Evolutionary conservation across 2,329 filamentous ascomycete genomes (phyloP).

Genomic region (Fusarium euwallaceae): DNA sequence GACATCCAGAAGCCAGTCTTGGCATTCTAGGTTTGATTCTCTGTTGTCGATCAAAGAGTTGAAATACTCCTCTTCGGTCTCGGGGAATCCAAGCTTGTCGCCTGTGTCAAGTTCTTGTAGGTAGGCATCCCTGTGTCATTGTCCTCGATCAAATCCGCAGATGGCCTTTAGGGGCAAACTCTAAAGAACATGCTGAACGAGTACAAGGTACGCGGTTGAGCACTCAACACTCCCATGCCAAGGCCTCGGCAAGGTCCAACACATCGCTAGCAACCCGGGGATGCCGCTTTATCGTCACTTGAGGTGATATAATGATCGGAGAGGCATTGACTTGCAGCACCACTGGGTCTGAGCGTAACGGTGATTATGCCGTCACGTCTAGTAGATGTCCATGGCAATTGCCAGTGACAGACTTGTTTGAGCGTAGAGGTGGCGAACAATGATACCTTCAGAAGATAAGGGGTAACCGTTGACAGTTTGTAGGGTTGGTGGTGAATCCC

Average conservation of each 20-base stretch:
- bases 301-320: background rate
- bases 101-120: background rate
- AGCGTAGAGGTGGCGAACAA: background rate
- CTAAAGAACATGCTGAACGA: background rate
- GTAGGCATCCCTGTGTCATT: background rate
- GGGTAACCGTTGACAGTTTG: background rate
- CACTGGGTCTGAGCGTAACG: background rate
- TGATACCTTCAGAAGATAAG: background rate
- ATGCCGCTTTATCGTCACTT: background rate
- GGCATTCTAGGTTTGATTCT: constrained; percentile 1
- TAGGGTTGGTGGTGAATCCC: background rate
- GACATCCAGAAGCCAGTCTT: constrained; percentile 11
- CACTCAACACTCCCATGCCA: background rate
- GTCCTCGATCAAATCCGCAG: background rate
- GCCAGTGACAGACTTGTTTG: background rate
- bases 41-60: background rate
- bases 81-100: background rate
- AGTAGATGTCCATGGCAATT: background rate
- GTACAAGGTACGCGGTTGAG: background rate
- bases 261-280: background rate
- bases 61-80: background rate
- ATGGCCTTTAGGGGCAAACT: background rate
- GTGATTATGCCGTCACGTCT: background rate
- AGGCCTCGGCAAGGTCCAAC: background rate
- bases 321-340: background rate